Base-by-base conservation (phyloP, 768 basidiomycete species). In the Pisolithus microcarpus region DNA sequence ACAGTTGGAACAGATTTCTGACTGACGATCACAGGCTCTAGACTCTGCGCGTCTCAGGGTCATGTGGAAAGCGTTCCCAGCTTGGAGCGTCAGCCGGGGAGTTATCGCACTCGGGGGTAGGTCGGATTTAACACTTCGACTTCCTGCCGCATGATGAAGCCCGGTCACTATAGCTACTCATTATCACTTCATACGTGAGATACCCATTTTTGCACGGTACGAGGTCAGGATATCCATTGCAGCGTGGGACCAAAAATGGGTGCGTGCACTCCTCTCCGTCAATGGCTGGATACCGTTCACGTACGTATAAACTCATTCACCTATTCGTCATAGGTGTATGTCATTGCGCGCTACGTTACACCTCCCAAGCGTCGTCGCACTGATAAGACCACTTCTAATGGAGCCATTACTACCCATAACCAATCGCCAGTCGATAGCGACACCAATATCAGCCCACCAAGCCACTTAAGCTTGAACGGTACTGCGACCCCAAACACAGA, bases 171-270 rank as follows among this genome's bases (percentile, higher is more conserved):
- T 49, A 84, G 86, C 75, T 2, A 83, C 85, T 0, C 79, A 87
- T 60, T 86, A 76, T 61, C 71, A 77, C 55, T 89, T 85, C 64
- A 66, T 87, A 40, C 76, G 76, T 15, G 87, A 90, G 65, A 86
- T 90, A 21, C 76, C 84, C 1, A 79, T 83, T 48, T 65, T 85
- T 7, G 60, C 74, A 8, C 63, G 66, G 1, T 89, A 84, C 55
- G 84, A 89, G 65, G 72, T 88, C 9, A 71, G 81, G 38, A 60
- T 78, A 10, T 71, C 63, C 21, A 65, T 87, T 2, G 81, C 70
- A 10, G 69, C 75, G 5, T 90, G 87, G 87, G 86, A 87, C 48
- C 68, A 81, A 31, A 90, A 90, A 77, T 89, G 87, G 87, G 86
- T 85, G 57, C 43, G 79, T 66, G 37, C 13, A 19, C 4, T 36